Base-by-base conservation (phyloP, 2,329 filamentous ascomycete genomes). In the Aspergillus ochraceus region DNA sequence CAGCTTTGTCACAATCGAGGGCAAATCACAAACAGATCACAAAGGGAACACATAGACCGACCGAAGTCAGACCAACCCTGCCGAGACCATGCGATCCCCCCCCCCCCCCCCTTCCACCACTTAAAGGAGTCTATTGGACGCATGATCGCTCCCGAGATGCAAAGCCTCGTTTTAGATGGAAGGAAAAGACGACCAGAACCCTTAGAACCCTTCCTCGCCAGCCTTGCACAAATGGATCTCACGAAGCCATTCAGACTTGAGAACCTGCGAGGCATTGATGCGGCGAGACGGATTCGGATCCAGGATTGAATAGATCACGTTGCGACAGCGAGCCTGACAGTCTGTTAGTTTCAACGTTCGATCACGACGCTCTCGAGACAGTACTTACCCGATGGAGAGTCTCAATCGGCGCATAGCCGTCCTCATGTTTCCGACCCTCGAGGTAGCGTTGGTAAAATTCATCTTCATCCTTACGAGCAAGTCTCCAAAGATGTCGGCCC, bases 161-260 rank as follows among this genome's bases (percentile, higher is more conserved):
- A 6, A 39, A 42, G 12, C 17, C 36, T n/a, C 14, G 5, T 42
- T 42, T 17, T 14, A 42, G 17, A n/a, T 42, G 17, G 36, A 42
- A 42, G 36, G 14, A 42, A 8, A 12, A 54, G 56, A 57, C 20
- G 47, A 69, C 76, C 68, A 97, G 70, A 96, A 88, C 59, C 95
- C 95, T 83, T 98, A 97, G 70, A 96, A 88, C 59, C 95, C 95
- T 83, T 98, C 93, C 79, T 98, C 91, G 67, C 94, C 95, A 62
- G 95, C 94, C 78, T 93, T 95, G 82, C 95, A 99, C 59, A 98
- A 85, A 79, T 93, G 96, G 78, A 98, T 97, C 77, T 97, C 94
- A 68, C 95, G 91, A 67, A 95, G 92, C 95, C 95, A 99, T 81
- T 99, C 95, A 4, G 94, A 98, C 78, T 97, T 97, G 71, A 99